These are phyloP conservation scores for Metschnikowia baotianmanensis DNA, from an alignment of 805 yeast species.

Conservation along the genomic window DNA sequence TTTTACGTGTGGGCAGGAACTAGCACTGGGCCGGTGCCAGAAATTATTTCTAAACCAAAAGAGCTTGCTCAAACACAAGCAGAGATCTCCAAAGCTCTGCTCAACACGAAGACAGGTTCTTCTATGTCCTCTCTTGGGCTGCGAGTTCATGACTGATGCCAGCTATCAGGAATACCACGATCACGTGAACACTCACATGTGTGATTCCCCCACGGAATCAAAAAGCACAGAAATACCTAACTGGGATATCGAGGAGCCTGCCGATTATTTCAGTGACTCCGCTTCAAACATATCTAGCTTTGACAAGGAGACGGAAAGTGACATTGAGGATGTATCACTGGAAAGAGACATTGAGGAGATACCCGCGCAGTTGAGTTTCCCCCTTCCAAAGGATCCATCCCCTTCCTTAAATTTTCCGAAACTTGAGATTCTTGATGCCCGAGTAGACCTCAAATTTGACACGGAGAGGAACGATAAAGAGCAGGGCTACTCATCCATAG, in stretches of 20 bases:
- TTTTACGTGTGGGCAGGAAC: conserved; percentile 2
- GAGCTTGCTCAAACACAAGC: conserved; percentile 24
- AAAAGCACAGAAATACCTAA: not conserved
- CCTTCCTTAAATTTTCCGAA: conserved; percentile 1
- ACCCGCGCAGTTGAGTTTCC: too few species aligned
- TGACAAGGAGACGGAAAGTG: too few species aligned
- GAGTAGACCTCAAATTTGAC: not conserved
- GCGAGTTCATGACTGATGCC: conserved; percentile 38
- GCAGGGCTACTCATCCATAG: conserved; percentile 19
- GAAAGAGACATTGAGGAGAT: too few species aligned
- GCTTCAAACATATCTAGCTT: conserved; percentile 7
- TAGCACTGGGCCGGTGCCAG: conserved; percentile 8
- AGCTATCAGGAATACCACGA: conserved; percentile 10
- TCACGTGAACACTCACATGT: conserved; percentile 10
- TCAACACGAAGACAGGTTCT: conserved; percentile 32
- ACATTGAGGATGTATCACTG: too few species aligned
- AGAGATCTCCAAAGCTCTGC: conserved; percentile 20
- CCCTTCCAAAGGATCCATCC: too few species aligned
- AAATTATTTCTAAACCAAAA: conserved; percentile 14
- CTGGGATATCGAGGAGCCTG: conserved; percentile 1
- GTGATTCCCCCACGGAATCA: not conserved
- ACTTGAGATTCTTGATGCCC: conserved; percentile 2
- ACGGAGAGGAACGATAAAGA: not conserved
- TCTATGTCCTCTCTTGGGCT: conserved; percentile 40
- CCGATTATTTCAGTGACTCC: conserved; percentile 13